A percentile compares a stretch with the other conserved stretches of the same genome.
Evolutionary conservation across 1,284 basidiomycete species (phyloP).

Genomic region (Singerocomus rubriflavus): DNA sequence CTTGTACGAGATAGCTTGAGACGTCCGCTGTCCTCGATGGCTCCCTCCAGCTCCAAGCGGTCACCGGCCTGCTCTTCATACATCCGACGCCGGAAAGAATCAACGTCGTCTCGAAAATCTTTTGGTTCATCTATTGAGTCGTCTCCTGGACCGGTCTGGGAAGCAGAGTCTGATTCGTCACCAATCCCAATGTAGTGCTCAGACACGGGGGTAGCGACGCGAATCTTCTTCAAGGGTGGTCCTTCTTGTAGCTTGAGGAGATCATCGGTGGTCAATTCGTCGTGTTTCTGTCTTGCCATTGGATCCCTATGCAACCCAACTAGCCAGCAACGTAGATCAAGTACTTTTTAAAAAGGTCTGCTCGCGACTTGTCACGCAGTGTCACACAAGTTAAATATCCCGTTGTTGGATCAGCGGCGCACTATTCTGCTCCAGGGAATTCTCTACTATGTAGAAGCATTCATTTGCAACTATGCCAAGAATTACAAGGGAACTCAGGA

Average conservation of each 20-base stretch:
- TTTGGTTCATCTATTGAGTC: constrained; percentile 14
- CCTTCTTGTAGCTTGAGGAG: constrained; percentile 32
- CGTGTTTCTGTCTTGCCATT: constrained; percentile 31
- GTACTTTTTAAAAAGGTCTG: no score
- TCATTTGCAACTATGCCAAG: neutral
- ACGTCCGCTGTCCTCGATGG: constrained; percentile 16
- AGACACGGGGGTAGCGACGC: constrained; percentile 3
- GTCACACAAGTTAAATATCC: neutral
- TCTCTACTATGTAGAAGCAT: neutral
- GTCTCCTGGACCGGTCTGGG: constrained; percentile 5
- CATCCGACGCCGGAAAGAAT: neutral
- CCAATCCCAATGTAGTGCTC: neutral
- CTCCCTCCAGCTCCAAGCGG: neutral
- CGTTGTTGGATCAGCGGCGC: no score
- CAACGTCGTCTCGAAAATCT: neutral
- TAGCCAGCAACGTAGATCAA: neutral
- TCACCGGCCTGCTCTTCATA: neutral
- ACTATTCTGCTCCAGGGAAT: neutral
- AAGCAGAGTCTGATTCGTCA: constrained; percentile 5
- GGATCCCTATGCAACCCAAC: neutral
- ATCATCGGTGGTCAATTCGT: constrained; percentile 33
- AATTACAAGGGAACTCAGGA: constrained; percentile 1
- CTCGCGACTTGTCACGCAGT: neutral
- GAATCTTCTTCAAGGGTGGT: constrained; percentile 22
- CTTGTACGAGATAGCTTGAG: constrained; percentile 11